These are phyloP conservation scores for Chenopodium quinoa DNA, from an alignment of 148 eudicot genomes.

Conservation along the genomic window DNA sequence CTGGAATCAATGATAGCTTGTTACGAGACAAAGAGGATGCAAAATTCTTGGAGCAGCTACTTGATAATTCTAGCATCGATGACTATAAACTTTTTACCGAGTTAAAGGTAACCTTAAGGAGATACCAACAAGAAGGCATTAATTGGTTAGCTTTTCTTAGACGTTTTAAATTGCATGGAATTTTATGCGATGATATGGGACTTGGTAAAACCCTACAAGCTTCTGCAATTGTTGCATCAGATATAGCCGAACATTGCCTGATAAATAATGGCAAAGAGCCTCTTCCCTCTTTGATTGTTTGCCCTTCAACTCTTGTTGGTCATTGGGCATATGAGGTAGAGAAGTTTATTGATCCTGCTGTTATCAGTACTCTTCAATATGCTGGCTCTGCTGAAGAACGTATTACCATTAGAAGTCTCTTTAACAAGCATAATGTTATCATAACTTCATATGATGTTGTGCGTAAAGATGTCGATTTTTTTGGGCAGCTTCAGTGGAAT, in stretches of 20 bases:
- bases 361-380: conserved; percentile 78
- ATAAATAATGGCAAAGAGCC: conserved; percentile 35
- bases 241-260: conserved; percentile 70
- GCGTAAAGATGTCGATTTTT: conserved; percentile 88
- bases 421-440: conserved; percentile 70
- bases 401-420: conserved; percentile 49
- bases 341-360: conserved; percentile 85
- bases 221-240: conserved; percentile 95
- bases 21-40: conserved; percentile 81
- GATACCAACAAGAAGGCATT: conserved; percentile 99
- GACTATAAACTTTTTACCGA: conserved; percentile 83
- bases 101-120: conserved; percentile 75
- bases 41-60: conserved; percentile 86
- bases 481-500: conserved; percentile 76
- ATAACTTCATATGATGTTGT: conserved; percentile 96
- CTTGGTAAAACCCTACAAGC: conserved; percentile 99
- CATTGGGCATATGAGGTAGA: conserved; percentile 99
- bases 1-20: conserved; percentile 62
- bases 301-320: conserved; percentile 98
- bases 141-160: conserved; percentile 97
- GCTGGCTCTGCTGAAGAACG: conserved; percentile 89
- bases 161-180: conserved; percentile 95
- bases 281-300: conserved; percentile 74
- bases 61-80: conserved; percentile 95
- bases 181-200: conserved; percentile 99